phyloP scores from a whole-genome alignment of 139 green algal genomes.

The Chlorella sp. region DNA sequence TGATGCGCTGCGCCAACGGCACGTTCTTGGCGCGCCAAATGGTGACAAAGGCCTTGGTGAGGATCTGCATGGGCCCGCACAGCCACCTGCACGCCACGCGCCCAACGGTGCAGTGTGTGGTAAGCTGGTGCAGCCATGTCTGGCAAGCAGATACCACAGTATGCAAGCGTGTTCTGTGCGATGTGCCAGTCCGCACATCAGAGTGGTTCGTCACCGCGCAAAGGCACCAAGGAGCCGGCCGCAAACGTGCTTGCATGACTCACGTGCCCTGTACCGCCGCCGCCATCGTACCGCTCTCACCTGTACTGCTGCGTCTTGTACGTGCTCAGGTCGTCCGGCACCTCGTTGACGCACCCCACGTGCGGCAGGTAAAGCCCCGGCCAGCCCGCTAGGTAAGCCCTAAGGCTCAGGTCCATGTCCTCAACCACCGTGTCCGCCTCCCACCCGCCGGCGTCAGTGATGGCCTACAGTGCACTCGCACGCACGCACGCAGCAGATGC shows the following conservation, averaged over 20 bases:
- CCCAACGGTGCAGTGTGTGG: background rate
- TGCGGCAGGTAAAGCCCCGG: slow-evolving; percentile 44
- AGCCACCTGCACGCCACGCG: slow-evolving; percentile 33
- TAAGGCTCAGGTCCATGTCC: slow-evolving; percentile 60
- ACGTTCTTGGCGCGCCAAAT: slow-evolving; percentile 38
- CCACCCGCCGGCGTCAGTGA: slow-evolving; percentile 88
- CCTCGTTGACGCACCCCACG: slow-evolving; percentile 60
- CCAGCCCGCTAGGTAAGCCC: slow-evolving; percentile 39
- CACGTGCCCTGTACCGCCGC: background rate
- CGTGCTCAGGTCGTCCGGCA: slow-evolving; percentile 84
- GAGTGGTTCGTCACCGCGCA: background rate
- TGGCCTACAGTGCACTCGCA: slow-evolving; percentile 35
- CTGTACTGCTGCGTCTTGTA: slow-evolving; percentile 98
- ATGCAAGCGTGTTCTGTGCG: background rate
- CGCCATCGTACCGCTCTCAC: too few relatives aligned
- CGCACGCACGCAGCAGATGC: background rate
- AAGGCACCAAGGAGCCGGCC: too few relatives aligned
- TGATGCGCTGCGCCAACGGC: slow-evolving; percentile 28
- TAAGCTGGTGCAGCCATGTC: background rate
- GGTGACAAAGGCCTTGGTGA: slow-evolving; percentile 44
- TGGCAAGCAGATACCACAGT: background rate
- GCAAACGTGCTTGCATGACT: background rate
- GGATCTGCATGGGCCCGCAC: slow-evolving; percentile 52
- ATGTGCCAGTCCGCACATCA: background rate
- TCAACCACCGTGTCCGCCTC: slow-evolving; percentile 89